A percentile compares a stretch with the other conserved stretches of the same genome.
Evolutionary conservation across 768 basidiomycete species (phyloP).

Genomic region (Agaricus blazei): DNA sequence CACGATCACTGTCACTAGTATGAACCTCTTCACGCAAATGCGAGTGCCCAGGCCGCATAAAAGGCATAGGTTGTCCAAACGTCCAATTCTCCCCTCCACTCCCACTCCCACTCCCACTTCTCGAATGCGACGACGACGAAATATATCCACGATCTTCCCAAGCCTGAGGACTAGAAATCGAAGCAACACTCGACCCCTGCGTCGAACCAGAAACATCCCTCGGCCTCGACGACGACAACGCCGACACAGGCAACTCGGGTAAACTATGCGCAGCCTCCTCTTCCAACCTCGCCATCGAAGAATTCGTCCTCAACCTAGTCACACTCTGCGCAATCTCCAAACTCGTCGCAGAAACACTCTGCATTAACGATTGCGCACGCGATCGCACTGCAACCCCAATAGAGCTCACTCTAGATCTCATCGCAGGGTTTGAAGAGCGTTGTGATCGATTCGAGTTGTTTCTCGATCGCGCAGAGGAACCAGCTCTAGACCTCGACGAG

Average conservation of each 20-base stretch:
- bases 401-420: conserved; percentile 41
- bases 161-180: conserved; percentile 6
- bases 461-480: conserved; percentile 9
- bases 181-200: background rate
- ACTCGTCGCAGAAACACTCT: conserved; percentile 50
- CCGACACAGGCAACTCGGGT: conserved; percentile 13
- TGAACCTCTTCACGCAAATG: conserved; percentile 2
- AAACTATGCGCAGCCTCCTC: conserved; percentile 33
- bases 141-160: conserved; percentile 21
- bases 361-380: conserved; percentile 62
- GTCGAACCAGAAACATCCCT: conserved; percentile 3
- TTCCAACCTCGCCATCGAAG: conserved; percentile 66
- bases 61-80: conserved; percentile 58
- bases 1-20: conserved; percentile 1
- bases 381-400: conserved; percentile 47
- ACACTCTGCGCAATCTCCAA: conserved; percentile 11
- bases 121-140: conserved; percentile 38
- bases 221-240: conserved; percentile 7
- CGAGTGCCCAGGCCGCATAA: conserved; percentile 25
- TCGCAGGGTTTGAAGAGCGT: conserved; percentile 12
- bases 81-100: conserved; percentile 60
- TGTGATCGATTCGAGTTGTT: conserved; percentile 2
- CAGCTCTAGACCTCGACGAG: conserved; percentile 9
- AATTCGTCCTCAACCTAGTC: conserved; percentile 49
- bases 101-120: conserved; percentile 47